Evolutionary conservation across 2,329 filamentous ascomycete species (phyloP).

Genomic region (Alternaria incomplexa): DNA sequence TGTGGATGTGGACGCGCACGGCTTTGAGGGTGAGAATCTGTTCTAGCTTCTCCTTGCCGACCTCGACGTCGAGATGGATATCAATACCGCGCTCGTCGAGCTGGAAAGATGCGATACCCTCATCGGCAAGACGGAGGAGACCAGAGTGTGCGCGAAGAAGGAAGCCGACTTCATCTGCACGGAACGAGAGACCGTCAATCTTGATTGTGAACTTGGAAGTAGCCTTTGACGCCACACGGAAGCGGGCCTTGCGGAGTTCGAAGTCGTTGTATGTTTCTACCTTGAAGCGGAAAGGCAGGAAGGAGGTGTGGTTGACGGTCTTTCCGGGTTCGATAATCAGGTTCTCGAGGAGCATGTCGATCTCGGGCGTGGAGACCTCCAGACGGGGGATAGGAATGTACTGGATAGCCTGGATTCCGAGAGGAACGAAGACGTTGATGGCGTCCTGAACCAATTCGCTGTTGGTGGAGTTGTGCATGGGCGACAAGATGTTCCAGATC

Average conservation of each 20-base stretch:
- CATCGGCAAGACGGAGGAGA: constrained; percentile 75
- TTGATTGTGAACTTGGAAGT: constrained; percentile 78
- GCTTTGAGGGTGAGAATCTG: constrained; percentile 78
- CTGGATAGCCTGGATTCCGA: constrained; percentile 78
- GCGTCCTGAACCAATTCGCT: constrained; percentile 75
- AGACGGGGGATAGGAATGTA: constrained; percentile 88
- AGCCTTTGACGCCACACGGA: constrained; percentile 70
- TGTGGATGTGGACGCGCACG: constrained; percentile 83
- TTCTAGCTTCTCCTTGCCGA: constrained; percentile 78
- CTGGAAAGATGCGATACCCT: constrained; percentile 84
- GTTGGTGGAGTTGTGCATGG: constrained; percentile 68
- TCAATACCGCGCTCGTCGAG: constrained; percentile 89
- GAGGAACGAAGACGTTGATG: constrained; percentile 80
- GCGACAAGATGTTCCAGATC: constrained; percentile 73
- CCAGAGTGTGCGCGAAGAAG: constrained; percentile 83
- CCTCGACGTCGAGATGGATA: constrained; percentile 81
- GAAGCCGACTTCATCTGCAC: constrained; percentile 87
- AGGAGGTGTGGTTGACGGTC: constrained; percentile 84
- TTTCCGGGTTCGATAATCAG: constrained; percentile 86
- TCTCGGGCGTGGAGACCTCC: constrained; percentile 81
- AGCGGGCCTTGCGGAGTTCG: constrained; percentile 79
- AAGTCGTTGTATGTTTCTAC: constrained; percentile 86
- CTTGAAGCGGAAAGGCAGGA: constrained; percentile 83
- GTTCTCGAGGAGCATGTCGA: constrained; percentile 89
- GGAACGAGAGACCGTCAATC: constrained; percentile 80